Conservation (phyloP, 495 filamentous ascomycete genomes). For the Penicillium cinerascens region DNA sequence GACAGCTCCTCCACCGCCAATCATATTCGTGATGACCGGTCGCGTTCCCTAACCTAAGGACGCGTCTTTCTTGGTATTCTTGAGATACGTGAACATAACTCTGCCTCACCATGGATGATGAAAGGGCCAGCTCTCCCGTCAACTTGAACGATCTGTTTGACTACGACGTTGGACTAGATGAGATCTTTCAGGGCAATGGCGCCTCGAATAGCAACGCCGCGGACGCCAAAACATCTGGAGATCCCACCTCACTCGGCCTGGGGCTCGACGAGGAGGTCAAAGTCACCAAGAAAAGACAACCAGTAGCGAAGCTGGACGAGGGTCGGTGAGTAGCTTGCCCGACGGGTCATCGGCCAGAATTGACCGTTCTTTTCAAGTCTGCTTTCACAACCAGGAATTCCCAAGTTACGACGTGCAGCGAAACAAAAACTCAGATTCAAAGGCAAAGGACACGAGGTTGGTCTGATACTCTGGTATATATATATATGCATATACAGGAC, state of each 20-base stretch:
- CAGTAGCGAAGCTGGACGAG: conserved; percentile 84
- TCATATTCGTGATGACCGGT: conserved; percentile 8
- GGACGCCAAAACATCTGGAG: conserved; percentile 30
- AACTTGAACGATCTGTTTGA: conserved; percentile 63
- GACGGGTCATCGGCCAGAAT: background rate
- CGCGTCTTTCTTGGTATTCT: background rate
- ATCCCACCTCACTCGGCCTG: conserved; percentile 38
- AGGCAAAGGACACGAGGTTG: conserved; percentile 91
- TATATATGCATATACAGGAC: background rate
- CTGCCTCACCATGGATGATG: conserved; percentile 4
- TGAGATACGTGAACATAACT: background rate
- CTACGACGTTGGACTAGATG: conserved; percentile 60
- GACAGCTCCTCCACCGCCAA: conserved; percentile 8
- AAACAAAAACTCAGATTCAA: conserved; percentile 73
- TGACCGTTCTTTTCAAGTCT: conserved; percentile 47
- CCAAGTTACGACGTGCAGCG: conserved; percentile 69
- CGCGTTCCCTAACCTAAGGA: conserved; percentile 10
- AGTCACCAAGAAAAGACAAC: conserved; percentile 68
- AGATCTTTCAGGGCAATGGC: conserved; percentile 43
- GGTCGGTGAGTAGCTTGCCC: conserved; percentile 47
- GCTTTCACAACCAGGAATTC: conserved; percentile 76
- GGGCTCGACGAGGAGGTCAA: conserved; percentile 87
- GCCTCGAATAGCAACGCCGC: conserved; percentile 21
- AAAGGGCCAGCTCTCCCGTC: conserved; percentile 21
- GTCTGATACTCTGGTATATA: conserved; percentile 1